Conservation (phyloP, 2,329 filamentous ascomycete species). For the Hypoxylon sp. region DNA sequence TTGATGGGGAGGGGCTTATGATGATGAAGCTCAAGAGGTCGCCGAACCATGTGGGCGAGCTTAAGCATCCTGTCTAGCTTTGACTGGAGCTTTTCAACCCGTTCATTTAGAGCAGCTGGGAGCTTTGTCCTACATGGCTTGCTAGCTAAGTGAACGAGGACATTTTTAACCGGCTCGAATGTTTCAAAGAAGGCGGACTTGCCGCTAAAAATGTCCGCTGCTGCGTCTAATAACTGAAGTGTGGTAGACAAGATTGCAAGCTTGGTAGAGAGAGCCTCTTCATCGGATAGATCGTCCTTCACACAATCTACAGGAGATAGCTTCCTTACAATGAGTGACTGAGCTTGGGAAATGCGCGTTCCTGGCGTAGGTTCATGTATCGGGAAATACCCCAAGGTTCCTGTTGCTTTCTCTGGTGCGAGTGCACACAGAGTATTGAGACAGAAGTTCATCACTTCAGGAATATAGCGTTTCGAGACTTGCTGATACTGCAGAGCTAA, state of each 20-base stretch:
- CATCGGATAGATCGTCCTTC: constrained; percentile 49
- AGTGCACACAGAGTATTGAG: constrained; percentile 80
- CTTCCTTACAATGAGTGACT: constrained; percentile 62
- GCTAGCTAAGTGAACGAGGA: constrained; percentile 73
- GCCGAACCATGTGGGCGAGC: constrained; percentile 75
- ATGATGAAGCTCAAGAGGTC: constrained; percentile 88
- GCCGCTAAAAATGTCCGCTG: constrained; percentile 79
- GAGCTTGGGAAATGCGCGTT: constrained; percentile 65
- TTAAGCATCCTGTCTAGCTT: constrained; percentile 70
- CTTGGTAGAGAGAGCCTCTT: constrained; percentile 58
- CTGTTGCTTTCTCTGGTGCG: constrained; percentile 67
- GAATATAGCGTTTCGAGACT: constrained; percentile 87
- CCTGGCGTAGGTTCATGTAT: constrained; percentile 68
- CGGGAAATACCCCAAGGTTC: constrained; percentile 71
- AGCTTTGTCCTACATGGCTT: constrained; percentile 67
- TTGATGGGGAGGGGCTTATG: constrained; percentile 92
- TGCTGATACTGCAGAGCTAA: constrained; percentile 86
- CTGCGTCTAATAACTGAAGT: constrained; percentile 74
- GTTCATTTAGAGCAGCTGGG: constrained; percentile 60
- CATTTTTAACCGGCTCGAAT: constrained; percentile 74
- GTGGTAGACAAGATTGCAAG: constrained; percentile 74
- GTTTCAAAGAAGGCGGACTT: constrained; percentile 85
- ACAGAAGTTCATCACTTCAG: constrained; percentile 87
- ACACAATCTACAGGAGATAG: constrained; percentile 73
- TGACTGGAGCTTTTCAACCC: constrained; percentile 59